Base-by-base conservation (phyloP, 768 basidiomycete genomes). In the Sistotremastrum suecicum region DNA sequence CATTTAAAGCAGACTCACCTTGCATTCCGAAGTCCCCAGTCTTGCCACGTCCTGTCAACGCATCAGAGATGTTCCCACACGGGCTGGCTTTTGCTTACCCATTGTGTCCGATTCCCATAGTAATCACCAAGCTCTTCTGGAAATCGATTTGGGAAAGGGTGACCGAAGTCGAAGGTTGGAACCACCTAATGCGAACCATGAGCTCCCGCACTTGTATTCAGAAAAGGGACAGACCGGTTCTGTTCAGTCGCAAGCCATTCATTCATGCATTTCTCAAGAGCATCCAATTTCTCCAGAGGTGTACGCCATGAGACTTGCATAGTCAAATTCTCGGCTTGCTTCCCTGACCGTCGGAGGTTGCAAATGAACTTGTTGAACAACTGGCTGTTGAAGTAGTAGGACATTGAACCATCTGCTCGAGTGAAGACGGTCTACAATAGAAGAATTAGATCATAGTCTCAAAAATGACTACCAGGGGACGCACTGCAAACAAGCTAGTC, bases 361-460 rank as follows among this genome's bases (percentile, higher is more conserved):
- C 56, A 78, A 78, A 87, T 82, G 62, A 86, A 84, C 54, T 80
- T 81, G 41, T 59, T 70, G 59, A 81, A 81, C 8, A 86, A 67
- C 51, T 78, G 79, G 51, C 80, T 82, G 63, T 85, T 85, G 63
- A 78, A 85, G 56, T 84, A 86, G 54, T 85, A 86, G 3, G 80
- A 78, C 56, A 85, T 78, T 2, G 81, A 81, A 12, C 83, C 83
- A 54, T 87, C 84, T 10, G 68, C 56, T 33, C 84, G 78, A 34
- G 72, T 60, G 53, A 88, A 88, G 11, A 79, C 70, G 3, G 85
- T 87, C 68, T 78, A 44, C 20, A 29, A 32, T 9, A 7, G 4
- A 29, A 34, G 28, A 49, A 39, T 51, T 46, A 28, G 40, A 8
- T 42, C 40, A 37, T 10, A 28, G 12, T 36, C 29, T 9, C 20